Conservation (phyloP, 306 rosid genomes). For the Boehmeria nivea region DNA sequence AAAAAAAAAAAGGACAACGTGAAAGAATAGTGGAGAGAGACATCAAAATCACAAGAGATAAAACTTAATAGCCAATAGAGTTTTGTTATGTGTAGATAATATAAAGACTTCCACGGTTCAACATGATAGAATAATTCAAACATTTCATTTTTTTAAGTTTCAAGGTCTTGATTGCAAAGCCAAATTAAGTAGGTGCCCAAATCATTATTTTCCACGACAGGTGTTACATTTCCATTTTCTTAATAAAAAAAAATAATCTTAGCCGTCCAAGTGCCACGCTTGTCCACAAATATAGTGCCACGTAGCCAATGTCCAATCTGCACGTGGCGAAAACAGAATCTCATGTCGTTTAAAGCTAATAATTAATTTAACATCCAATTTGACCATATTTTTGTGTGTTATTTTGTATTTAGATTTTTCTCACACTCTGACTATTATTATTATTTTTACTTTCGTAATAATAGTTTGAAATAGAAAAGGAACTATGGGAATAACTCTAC, state of each 20-base stretch:
- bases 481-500: neutral
- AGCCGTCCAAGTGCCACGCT: slow-evolving; percentile 9
- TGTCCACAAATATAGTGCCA: slow-evolving; percentile 9
- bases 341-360: slow-evolving; percentile 5
- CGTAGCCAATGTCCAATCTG: neutral
- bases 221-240: neutral
- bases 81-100: neutral
- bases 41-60: neutral
- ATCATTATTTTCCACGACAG: slow-evolving; percentile 15
- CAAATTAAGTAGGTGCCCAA: slow-evolving; percentile 16
- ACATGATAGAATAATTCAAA: neutral
- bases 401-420: neutral
- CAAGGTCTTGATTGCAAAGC: neutral
- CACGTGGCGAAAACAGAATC: slow-evolving; percentile 25
- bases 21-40: too few species aligned
- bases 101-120: neutral
- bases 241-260: neutral
- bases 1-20: too few species aligned
- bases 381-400: too few species aligned
- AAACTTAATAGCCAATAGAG: neutral
- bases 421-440: slow-evolving; percentile 2
- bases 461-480: neutral
- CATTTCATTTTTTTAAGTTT: neutral
- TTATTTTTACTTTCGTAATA: neutral
- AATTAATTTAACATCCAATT: slow-evolving; percentile 13